Evolutionary conservation across 805 yeast genomes (phyloP), one percentile per base, ranked within the genome.

Genomic region (Middelhovenomyces tepae): DNA sequence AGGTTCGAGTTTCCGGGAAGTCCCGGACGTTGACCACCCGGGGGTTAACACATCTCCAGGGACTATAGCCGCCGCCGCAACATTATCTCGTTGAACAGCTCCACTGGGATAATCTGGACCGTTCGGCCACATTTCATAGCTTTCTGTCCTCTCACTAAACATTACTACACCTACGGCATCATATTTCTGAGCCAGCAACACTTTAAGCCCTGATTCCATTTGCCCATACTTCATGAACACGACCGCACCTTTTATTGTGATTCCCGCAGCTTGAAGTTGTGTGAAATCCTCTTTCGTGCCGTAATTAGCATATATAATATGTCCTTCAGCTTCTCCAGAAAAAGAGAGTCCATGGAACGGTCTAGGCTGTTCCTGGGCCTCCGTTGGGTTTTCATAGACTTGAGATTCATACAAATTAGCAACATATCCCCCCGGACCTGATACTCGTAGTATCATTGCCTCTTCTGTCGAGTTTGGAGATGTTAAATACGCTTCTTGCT

Each of bases 1-100:
- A 59, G 74, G 59, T 9, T 55, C 57, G 11, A 62, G 49, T 35
- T 64, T 61, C 10, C 61, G 61, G 28, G 57, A 57, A 35, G 55
- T 53, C 15, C 59, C 61, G 24, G 59, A 59, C 15, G 71, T 59
- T 0, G 78, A 64, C 76, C 79, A 75, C 2, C 93, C 95, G 0
- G 94, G 94, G 2, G 81, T 68, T 22, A 82, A 51, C 3, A 85
- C 71, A 53, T 86, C 91, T 6, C 96, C 96, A 1, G 89, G 71
- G 1, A 78, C 66, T 22, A 72, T 54, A 0, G 50, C 50, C 4
- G 47, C 28, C 9, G 44, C 28, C 1, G 50, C 60, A 10, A 53
- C 40, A 24, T 47, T 39, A 4, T 62, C 66, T 31, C 71, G 64
- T 46, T 71, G 71, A 19, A 79, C 69, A 1, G 70, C 59, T 21